These are phyloP conservation scores for Suhomyces anneliseae DNA, from an alignment of 1,139 yeast species.

Conservation along the genomic window DNA sequence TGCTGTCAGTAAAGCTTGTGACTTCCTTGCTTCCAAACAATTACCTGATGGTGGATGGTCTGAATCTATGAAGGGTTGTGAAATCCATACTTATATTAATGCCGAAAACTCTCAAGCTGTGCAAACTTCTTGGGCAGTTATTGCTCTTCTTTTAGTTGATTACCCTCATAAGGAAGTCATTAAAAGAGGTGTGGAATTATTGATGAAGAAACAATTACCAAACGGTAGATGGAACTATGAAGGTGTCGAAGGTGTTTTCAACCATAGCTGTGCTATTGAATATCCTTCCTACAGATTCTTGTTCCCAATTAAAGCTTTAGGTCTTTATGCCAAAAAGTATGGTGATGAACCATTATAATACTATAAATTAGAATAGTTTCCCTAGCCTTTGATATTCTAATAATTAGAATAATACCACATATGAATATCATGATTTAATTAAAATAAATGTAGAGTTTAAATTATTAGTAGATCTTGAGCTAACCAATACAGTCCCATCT, in stretches of 20 bases:
- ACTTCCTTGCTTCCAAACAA: slow-evolving; percentile 75
- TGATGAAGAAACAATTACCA: slow-evolving; percentile 65
- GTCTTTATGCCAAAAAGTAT: slow-evolving; percentile 56
- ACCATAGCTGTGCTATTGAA: slow-evolving; percentile 88
- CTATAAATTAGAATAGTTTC: background rate
- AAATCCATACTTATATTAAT: slow-evolving; percentile 73
- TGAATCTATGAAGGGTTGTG: slow-evolving; percentile 82
- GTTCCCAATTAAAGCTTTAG: slow-evolving; percentile 91
- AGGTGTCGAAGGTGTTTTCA: slow-evolving; percentile 92
- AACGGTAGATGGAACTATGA: slow-evolving; percentile 89
- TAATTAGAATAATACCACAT: too few relatives aligned
- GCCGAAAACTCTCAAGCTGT: slow-evolving; percentile 66
- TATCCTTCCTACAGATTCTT: slow-evolving; percentile 91
- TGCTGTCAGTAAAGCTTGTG: slow-evolving; percentile 74
- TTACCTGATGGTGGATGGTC: slow-evolving; percentile 96
- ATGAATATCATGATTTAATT: too few relatives aligned
- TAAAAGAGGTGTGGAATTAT: slow-evolving; percentile 58
- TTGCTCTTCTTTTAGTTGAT: slow-evolving; percentile 75
- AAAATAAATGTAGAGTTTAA: too few relatives aligned
- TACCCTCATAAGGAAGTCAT: slow-evolving; percentile 73
- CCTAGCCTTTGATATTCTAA: too few relatives aligned
- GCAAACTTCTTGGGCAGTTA: slow-evolving; percentile 91
- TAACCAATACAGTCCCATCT: too few relatives aligned
- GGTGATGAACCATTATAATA: slow-evolving; percentile 20
- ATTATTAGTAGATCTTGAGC: too few relatives aligned